Base-by-base conservation (phyloP, 1,284 basidiomycete genomes). In the Apiotrichum gracile region DNA sequence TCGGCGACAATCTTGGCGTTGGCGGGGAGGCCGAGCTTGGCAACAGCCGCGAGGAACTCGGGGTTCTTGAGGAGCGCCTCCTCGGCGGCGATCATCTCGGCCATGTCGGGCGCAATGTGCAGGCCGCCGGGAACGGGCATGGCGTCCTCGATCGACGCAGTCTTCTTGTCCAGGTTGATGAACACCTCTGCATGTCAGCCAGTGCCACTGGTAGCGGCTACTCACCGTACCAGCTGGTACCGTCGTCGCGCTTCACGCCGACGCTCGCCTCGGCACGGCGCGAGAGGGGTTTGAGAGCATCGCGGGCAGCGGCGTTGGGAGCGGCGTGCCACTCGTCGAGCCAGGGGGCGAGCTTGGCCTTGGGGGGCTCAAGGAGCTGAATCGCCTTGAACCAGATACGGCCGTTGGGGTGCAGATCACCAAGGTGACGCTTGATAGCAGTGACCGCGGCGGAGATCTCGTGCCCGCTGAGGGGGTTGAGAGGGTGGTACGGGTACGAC, bases 401-500 rank as follows among this genome's bases (percentile, higher is more conserved):
- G 33, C 22, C 31, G 39, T 37, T 24, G 9, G 10, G 9, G 22
- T 37, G 25, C 29, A 27, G 26, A 13, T 9, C 31, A n/a, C 27
- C 24, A 25, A 45, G 34, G 26, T 45, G 33, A 13, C 34, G 17
- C 47, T 54, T 56, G 46, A 58, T 54, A 22, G 57, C 51, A 25
- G 29, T 21, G 27, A 64, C 62, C 13, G 66, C 63, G 25, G 54
- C 49, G 9, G 39, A 37, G 53, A 76, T 70, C 63, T 77, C 77
- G 7, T 43, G 52, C 4, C 66, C 56, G 16, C 63, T 62, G 43
- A 77, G 65, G 5, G 75, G 72, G 61, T 78, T 76, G 55, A 77
- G 70, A 4, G 77, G 77, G 61, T 78, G 76, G 44, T 41, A 46
- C 37, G 38, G 41, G 26, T 47, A 42, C 34, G 41, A 29, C 4